These are phyloP conservation scores for Aegle marmelos DNA, from an alignment of 345 rosid genomes.

Conservation along the genomic window DNA sequence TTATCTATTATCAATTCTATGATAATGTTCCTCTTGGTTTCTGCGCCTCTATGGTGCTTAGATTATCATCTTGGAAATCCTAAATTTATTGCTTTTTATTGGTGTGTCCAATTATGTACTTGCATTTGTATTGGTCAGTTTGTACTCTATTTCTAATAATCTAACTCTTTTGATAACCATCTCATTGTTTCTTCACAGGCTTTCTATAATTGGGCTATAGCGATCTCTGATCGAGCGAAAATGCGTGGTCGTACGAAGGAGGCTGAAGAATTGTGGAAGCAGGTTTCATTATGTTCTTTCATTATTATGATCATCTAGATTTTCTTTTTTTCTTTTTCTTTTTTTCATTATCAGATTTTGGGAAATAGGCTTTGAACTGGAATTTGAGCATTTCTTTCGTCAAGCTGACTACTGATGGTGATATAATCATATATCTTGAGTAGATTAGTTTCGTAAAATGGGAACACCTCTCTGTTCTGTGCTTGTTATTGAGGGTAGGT, in stretches of 20 bases:
- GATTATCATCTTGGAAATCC: not conserved
- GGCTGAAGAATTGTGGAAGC: constrained; percentile 98
- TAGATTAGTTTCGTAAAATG: not conserved
- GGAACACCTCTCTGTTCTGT: not conserved
- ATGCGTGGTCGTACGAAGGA: constrained; percentile 99
- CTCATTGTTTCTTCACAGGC: constrained; percentile 55
- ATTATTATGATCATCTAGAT: not conserved
- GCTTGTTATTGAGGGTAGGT: not conserved
- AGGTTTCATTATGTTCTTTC: constrained; percentile 40
- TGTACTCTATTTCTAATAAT: not conserved
- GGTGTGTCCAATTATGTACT: not conserved
- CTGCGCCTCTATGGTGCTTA: not conserved
- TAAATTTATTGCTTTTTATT: not conserved
- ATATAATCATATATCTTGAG: not conserved
- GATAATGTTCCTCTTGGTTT: not conserved
- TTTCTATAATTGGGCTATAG: constrained; percentile 99
- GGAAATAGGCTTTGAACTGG: not conserved
- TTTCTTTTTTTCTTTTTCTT: too few relatives aligned
- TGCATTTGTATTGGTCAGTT: not conserved
- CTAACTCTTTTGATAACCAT: not conserved
- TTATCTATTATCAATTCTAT: not conserved
- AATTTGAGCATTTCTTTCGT: not conserved
- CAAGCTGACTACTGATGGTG: not conserved
- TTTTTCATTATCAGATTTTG: not conserved
- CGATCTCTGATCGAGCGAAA: constrained; percentile 98